phyloP scores from a whole-genome alignment of 257 asterid genomes.

The Nicotiana paniculata region DNA sequence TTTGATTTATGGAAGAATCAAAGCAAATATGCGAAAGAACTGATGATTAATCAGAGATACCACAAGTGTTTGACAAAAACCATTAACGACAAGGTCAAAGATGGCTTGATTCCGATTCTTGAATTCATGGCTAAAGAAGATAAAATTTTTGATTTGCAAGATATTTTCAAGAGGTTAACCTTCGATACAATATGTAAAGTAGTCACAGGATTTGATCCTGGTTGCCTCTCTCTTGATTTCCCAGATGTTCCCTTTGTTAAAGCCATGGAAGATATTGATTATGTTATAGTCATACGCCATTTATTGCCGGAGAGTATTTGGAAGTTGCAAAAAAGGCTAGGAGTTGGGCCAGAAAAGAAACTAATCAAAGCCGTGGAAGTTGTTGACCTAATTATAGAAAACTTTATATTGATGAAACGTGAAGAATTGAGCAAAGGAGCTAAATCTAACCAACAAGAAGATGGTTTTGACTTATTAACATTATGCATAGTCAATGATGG shows the following conservation, averaged over 20 bases:
- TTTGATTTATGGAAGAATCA: constrained; percentile 36
- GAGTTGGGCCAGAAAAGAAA: constrained; percentile 35
- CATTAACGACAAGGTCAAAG: neutral
- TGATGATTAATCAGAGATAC: constrained; percentile 29
- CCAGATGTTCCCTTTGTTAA: neutral
- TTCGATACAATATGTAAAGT: neutral
- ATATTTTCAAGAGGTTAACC: neutral
- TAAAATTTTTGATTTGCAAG: neutral
- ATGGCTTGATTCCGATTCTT: neutral
- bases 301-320: constrained; percentile 31
- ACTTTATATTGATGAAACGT: constrained; percentile 21
- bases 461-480: constrained; percentile 25
- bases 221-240: neutral
- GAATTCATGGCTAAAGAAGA: neutral
- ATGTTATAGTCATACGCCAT: constrained; percentile 31
- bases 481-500: constrained; percentile 20
- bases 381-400: constrained; percentile 30
- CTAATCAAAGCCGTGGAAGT: constrained; percentile 17
- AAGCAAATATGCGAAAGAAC: constrained; percentile 27
- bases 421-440: neutral
- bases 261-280: neutral
- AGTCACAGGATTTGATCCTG: neutral
- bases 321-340: constrained; percentile 30
- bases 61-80: constrained; percentile 1
- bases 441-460: neutral